These are phyloP conservation scores for Chenopodium album DNA, from an alignment of 148 eudicot genomes.

Conservation along the genomic window DNA sequence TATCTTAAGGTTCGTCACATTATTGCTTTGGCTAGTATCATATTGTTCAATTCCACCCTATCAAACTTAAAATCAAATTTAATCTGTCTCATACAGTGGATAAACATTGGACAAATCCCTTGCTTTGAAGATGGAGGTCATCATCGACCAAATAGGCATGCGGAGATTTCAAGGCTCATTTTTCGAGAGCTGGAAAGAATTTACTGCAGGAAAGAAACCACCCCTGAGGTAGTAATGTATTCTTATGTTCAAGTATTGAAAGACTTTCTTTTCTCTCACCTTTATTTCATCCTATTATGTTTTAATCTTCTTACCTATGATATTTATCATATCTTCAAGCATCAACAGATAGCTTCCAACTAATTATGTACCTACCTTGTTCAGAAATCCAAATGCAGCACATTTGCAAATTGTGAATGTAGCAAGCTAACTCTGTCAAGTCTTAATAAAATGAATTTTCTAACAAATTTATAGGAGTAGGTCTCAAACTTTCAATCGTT, in stretches of 20 bases:
- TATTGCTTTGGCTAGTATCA: not conserved
- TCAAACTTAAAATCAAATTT: not conserved
- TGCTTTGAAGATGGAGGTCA: conserved; percentile 98
- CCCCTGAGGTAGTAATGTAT: conserved; percentile 57
- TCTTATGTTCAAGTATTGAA: not conserved
- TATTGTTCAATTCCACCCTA: not conserved
- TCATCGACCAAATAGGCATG: conserved; percentile 92
- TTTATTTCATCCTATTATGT: not conserved
- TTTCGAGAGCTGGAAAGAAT: conserved; percentile 86
- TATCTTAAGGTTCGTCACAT: conserved; percentile 74
- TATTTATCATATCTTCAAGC: not conserved
- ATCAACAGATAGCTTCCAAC: not conserved
- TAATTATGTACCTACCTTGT: not conserved
- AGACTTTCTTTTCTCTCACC: not conserved
- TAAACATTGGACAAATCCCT: conserved; percentile 92
- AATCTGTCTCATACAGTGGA: conserved; percentile 63
- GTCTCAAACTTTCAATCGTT: not conserved
- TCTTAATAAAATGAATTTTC: not conserved
- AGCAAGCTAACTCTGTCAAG: not conserved
- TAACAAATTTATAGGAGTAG: not conserved
- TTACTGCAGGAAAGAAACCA: conserved; percentile 56
- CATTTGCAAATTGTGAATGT: not conserved
- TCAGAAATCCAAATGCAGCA: no score
- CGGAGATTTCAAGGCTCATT: conserved; percentile 91
- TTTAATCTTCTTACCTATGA: not conserved